These are phyloP conservation scores for Ophiostoma australiae DNA, from an alignment of 2,329 filamentous ascomycete species.

Conservation along the genomic window DNA sequence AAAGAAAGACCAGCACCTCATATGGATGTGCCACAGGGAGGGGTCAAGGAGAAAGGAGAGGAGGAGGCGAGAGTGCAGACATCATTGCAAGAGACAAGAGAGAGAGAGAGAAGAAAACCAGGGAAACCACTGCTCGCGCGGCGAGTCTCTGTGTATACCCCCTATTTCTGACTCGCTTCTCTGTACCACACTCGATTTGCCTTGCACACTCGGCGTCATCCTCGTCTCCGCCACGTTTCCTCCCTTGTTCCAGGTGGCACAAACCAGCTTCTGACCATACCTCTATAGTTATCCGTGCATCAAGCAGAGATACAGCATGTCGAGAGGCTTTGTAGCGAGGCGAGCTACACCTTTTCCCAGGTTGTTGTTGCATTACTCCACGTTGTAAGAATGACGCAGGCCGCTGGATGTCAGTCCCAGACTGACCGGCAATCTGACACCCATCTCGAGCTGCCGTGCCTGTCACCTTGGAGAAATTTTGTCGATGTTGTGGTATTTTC, in stretches of 20 bases:
- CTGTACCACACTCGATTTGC: not conserved
- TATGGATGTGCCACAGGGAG: not conserved
- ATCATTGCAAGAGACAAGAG: not conserved
- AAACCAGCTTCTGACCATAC: not conserved
- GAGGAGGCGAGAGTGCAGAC: not conserved
- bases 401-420: not conserved
- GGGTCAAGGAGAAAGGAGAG: not conserved
- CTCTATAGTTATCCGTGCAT: not conserved
- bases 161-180: not conserved
- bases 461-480: not conserved
- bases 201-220: not conserved
- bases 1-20: conserved; percentile 26
- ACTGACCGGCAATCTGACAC: not conserved
- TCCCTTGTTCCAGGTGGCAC: not conserved
- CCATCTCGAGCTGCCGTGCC: not conserved
- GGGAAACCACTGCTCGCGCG: conserved; percentile 20
- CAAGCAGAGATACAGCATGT: not conserved
- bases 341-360: conserved; percentile 20
- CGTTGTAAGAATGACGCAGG: not conserved
- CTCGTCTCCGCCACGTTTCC: not conserved
- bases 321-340: conserved; percentile 25
- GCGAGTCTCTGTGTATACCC: conserved; percentile 18
- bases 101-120: not conserved
- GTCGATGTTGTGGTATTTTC: not conserved
- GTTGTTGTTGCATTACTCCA: not conserved